Evolutionary conservation across 2,329 filamentous ascomycete species (phyloP), one percentile per base, ranked within the genome.

Genomic region (Sporothrix schenckii): DNA sequence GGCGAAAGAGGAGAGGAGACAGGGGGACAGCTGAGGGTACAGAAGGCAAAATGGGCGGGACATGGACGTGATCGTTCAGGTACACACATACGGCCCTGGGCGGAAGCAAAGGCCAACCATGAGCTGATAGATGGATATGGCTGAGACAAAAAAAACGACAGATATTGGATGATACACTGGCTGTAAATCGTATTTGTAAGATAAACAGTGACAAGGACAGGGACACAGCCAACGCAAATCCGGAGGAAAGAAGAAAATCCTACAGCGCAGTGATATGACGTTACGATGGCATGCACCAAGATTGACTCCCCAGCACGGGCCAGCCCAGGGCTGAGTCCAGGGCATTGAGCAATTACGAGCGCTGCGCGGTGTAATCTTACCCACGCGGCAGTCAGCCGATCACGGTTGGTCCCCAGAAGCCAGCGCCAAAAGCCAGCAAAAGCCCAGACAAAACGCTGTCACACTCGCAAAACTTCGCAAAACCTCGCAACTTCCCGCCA

Each of bases 291-390:
- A 47, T 63, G 39, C 58, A 63, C 41, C 41, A n/a, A n/a, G n/a
- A 39, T 47, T 13, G 21, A 44, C 10, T 10, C 41, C 58, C 58
- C 56, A 27, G 58, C 58, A 63, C 58, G 58, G 58, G 39, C 58
- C 58, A 63, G 39, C 41, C 27, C 58, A 47, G 21, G 58, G 39
- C 58, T 58, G 54, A 39, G 30, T 9, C 56, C n/a, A 60, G 34
- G 27, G 56, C 27, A 30, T 66, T 49, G 61, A 19, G 61, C 30
- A 66, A 66, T 52, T 52, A 66, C 61, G 61, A 47, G 47, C 63
- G 34, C 63, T 39, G 47, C 63, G 63, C 63, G 63, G 63, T 66
- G 63, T 66, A 66, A 66, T 66, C 47, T 66, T 50, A 66, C 44
- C 63, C 47, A 39, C 27, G 27, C 61, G 61, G 61, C 44, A 65